Conservation (phyloP, 1,284 basidiomycete genomes). For the Mycosarcoma maydis region DNA sequence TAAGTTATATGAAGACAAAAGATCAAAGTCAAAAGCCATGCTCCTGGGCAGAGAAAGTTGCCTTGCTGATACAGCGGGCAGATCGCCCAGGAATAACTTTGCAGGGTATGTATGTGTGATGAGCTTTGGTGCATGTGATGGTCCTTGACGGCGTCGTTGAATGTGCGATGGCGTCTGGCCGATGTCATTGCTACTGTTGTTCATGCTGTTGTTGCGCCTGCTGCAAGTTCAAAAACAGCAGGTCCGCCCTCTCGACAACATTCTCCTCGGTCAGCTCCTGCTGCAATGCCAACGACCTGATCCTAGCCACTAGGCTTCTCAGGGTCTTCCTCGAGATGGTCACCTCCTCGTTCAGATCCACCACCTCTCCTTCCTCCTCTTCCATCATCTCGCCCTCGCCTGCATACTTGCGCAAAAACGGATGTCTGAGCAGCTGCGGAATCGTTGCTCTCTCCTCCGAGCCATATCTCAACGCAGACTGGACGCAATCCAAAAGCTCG, state of each 20-base stretch:
- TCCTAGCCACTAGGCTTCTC: conserved; percentile 51
- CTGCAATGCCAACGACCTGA: conserved; percentile 45
- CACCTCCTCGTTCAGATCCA: conserved; percentile 42
- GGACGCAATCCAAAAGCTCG: conserved; percentile 78
- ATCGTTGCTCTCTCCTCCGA: conserved; percentile 84
- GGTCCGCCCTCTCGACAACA: conserved; percentile 52
- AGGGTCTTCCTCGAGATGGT: conserved; percentile 46
- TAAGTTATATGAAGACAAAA: too few species aligned
- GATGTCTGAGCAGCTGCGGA: conserved; percentile 71
- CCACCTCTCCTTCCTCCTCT: conserved; percentile 9
- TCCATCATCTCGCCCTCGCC: conserved; percentile 13
- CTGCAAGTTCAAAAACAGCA: conserved; percentile 40
- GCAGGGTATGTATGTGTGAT: too few species aligned
- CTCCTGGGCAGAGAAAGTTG: too few species aligned
- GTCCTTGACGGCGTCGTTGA: too few species aligned
- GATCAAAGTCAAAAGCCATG: too few species aligned
- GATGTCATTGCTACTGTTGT: conserved; percentile 12
- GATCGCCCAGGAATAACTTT: not conserved
- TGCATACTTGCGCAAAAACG: conserved; percentile 64
- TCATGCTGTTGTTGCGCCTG: conserved; percentile 28
- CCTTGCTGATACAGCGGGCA: not conserved
- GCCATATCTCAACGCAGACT: conserved; percentile 77
- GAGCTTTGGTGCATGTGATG: too few species aligned
- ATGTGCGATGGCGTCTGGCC: too few species aligned
- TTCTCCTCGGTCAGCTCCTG: conserved; percentile 59